Conservation (phyloP, 805 yeast genomes). For the Lachancea mirantina region DNA sequence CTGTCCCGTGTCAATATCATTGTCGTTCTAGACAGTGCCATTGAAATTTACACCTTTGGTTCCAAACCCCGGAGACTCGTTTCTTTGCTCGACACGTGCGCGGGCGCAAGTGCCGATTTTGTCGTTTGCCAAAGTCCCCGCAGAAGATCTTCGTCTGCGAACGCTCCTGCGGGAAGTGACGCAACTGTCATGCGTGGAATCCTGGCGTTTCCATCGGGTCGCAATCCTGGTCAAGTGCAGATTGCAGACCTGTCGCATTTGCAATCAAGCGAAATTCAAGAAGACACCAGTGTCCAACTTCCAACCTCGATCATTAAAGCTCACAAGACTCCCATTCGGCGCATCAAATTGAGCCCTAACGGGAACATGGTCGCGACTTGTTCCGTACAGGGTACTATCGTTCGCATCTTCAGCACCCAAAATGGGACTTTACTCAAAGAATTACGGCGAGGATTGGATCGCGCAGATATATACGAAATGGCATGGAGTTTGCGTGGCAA, state of each 20-base stretch:
- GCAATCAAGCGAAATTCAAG: constrained; percentile 12
- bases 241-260: constrained; percentile 21
- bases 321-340: constrained; percentile 70
- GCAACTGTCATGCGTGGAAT: constrained; percentile 14
- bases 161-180: constrained; percentile 2
- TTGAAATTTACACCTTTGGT: constrained; percentile 72
- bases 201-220: constrained; percentile 21
- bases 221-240: constrained; percentile 27
- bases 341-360: constrained; percentile 59
- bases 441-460: constrained; percentile 84
- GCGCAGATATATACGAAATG: constrained; percentile 76
- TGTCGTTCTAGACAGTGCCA: constrained; percentile 59
- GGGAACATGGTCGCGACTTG: constrained; percentile 84
- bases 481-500: constrained; percentile 72
- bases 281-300: constrained; percentile 12
- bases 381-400: constrained; percentile 82
- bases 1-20: constrained; percentile 70
- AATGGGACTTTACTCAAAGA: constrained; percentile 65
- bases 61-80: constrained; percentile 63
- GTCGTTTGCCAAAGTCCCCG: constrained; percentile 13
- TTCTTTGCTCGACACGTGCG: constrained; percentile 15
- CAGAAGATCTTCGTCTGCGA: constrained; percentile 5
- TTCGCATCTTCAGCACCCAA: constrained; percentile 65
- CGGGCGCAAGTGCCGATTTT: constrained; percentile 22
- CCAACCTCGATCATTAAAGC: constrained; percentile 59